Percentiles rank a stretch among this genome's conserved stretches.
Conservation (phyloP, 495 filamentous ascomycete species). For the Astrothelium macrocarpum region DNA sequence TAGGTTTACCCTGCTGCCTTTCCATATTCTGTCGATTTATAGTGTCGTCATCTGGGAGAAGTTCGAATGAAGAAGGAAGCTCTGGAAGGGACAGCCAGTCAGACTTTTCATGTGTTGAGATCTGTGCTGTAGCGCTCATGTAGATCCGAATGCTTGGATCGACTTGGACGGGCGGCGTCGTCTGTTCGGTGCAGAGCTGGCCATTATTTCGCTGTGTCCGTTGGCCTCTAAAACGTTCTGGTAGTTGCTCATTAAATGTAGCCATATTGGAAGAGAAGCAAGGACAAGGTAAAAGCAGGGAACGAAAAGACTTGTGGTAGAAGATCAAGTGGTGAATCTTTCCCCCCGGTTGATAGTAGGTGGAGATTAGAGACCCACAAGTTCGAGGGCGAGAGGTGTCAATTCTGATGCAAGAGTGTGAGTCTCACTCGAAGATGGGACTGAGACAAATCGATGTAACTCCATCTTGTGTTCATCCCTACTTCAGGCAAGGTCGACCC, state of each 20-base stretch:
- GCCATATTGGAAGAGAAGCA: not conserved
- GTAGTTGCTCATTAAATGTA: not conserved
- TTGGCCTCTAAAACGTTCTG: not conserved
- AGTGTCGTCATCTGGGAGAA: constrained; percentile 6
- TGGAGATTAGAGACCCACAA: no score
- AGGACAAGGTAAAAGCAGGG: not conserved
- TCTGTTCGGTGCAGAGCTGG: not conserved
- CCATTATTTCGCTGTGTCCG: not conserved
- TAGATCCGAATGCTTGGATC: not conserved
- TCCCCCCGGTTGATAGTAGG: no score
- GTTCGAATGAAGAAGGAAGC: constrained; percentile 24
- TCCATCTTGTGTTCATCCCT: no score
- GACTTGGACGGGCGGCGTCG: not conserved
- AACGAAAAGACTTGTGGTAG: not conserved
- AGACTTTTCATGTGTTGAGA: not conserved
- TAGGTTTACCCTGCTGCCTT: not conserved
- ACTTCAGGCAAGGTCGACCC: no score
- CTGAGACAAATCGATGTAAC: no score
- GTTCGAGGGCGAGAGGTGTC: no score
- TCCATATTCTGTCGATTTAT: not conserved
- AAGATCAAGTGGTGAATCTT: no score
- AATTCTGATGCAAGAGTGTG: no score
- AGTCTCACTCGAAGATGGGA: no score
- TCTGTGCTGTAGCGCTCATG: not conserved
- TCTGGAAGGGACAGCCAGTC: constrained; percentile 27